Evolutionary conservation across 1,139 yeast species (phyloP).

Genomic region (Scheffersomyces lignicola): DNA sequence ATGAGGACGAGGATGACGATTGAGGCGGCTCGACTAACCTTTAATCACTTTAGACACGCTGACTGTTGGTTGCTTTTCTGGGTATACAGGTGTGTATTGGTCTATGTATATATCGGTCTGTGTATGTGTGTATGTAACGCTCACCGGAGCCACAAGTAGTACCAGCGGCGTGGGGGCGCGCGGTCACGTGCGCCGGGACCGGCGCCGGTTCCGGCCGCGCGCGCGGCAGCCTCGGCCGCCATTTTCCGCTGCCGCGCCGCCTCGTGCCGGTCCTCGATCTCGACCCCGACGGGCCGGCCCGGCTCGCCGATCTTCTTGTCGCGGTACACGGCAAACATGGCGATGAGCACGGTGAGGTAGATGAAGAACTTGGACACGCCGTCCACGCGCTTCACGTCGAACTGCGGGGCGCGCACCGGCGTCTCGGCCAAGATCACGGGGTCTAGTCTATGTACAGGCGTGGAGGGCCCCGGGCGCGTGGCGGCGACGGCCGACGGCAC

Average conservation of each 20-base stretch:
- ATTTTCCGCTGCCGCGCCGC: constrained; percentile 24
- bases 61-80: too few species aligned
- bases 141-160: too few species aligned
- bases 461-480: constrained; percentile 22
- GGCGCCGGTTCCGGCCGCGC: too few species aligned
- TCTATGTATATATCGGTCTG: too few species aligned
- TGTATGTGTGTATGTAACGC: too few species aligned
- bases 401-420: constrained; percentile 48
- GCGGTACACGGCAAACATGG: constrained; percentile 46
- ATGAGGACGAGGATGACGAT: constrained; percentile 59
- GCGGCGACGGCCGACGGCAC: constrained; percentile 33
- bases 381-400: constrained; percentile 52
- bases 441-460: constrained; percentile 28
- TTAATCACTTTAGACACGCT: too few species aligned
- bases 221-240: too few species aligned
- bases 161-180: too few species aligned
- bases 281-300: constrained; percentile 44
- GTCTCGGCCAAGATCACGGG: constrained; percentile 30
- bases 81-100: too few species aligned
- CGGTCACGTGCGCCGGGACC: too few species aligned
- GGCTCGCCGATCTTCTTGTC: constrained; percentile 52
- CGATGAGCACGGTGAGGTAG: constrained; percentile 41
- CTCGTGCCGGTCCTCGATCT: constrained; percentile 39
- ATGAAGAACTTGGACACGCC: constrained; percentile 54
- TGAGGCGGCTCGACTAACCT: too few species aligned